Base-by-base conservation (phyloP, 2,329 filamentous ascomycete genomes). In the Hymenoscyphus scutula region DNA sequence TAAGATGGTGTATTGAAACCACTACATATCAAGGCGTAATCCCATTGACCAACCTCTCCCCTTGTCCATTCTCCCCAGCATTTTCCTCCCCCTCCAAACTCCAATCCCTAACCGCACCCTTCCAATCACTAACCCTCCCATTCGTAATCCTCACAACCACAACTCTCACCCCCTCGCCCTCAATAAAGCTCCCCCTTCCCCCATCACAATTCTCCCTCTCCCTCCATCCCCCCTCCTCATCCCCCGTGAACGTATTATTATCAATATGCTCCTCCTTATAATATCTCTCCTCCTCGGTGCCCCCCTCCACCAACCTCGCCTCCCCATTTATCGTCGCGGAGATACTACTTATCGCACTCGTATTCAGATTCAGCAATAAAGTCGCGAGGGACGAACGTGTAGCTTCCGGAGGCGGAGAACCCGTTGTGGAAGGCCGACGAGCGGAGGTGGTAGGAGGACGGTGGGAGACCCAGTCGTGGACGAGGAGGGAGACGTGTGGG, bases 391-490 rank as follows among this genome's bases (percentile, higher is more conserved):
- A 90, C 41, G 90, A 92, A 15, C 87, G 84, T 80, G 83, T 29
- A 85, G 88, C 45, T 86, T 89, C 65, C 85, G 87, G 58, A 80
- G 83, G 64, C 80, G 82, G 63, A 74, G 79, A 70, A 80, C 83
- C 6, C 80, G 86, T 67, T 54, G 88, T 84, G 3, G 89, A 91
- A 0, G 92, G 68, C 25, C 64, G 64, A 3, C 83, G 79, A 53
- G 82, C 80, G 60, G 81, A 79, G 59, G 89, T 85, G 7, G 90
- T 92, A 0, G 92, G 91, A 1, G 94, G 93, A 1, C 95, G 88
- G 76, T 96, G 92, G 1, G 92, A 96, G 63, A 97, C 90, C 95
- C 93, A 99, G 78, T 98, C 95, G 78, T 99, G 95, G 6, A 98
- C 95, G n/a, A 98, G 85, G 13, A 98, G 82, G 2, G 91, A 96